These are phyloP conservation scores for Candida yuanshanica DNA, from an alignment of 805 yeast species.

Conservation along the genomic window DNA sequence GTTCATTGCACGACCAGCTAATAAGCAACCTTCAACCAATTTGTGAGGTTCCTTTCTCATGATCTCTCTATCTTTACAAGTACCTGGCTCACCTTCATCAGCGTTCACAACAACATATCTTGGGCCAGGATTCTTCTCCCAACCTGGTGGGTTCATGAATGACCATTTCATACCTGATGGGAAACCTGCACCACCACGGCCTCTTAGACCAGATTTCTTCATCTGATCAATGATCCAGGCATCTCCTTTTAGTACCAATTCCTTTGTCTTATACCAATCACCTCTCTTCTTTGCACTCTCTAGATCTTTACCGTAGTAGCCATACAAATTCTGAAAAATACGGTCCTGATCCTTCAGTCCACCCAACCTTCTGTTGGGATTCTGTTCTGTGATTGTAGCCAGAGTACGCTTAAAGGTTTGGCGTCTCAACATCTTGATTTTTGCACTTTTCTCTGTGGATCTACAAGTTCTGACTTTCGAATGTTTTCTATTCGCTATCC, in stretches of 20 bases:
- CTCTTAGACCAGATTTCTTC: slow-evolving; percentile 79
- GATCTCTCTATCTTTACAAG: slow-evolving; percentile 89
- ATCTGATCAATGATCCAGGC: slow-evolving; percentile 86
- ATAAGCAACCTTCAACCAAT: slow-evolving; percentile 84
- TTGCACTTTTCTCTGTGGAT: not conserved
- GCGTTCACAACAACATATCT: slow-evolving; percentile 86
- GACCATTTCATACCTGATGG: slow-evolving; percentile 91
- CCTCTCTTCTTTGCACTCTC: slow-evolving; percentile 75
- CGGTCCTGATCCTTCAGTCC: slow-evolving; percentile 80
- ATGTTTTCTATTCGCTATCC: not conserved
- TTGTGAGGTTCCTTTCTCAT: slow-evolving; percentile 90
- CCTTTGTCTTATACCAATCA: slow-evolving; percentile 91
- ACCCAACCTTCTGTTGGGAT: slow-evolving; percentile 55
- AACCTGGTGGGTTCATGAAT: slow-evolving; percentile 92
- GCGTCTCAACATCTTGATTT: slow-evolving; percentile 5
- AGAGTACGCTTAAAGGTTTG: slow-evolving; percentile 12
- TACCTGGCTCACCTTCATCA: slow-evolving; percentile 94
- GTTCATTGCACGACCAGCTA: slow-evolving; percentile 89
- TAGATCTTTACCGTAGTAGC: slow-evolving; percentile 68
- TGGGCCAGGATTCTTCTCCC: slow-evolving; percentile 90
- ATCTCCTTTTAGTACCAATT: slow-evolving; percentile 76
- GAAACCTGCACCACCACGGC: slow-evolving; percentile 93
- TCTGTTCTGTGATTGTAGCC: slow-evolving; percentile 43
- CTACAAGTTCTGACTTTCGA: not conserved
- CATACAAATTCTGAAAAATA: slow-evolving; percentile 80